phyloP scores from a whole-genome alignment of 208 protist species.

The Trypanosomatidae sp. region DNA sequence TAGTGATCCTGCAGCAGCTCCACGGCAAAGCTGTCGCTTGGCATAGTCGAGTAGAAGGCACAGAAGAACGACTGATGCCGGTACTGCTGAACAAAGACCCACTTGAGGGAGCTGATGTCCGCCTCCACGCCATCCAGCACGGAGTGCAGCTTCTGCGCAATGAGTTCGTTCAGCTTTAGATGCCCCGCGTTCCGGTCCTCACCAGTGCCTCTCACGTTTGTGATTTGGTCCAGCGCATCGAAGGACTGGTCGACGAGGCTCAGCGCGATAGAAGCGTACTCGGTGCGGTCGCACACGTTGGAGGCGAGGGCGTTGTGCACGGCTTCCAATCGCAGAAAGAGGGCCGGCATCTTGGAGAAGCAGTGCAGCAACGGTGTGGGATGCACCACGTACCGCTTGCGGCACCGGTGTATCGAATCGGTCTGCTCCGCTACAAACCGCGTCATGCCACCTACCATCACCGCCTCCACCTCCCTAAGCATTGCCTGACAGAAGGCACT shows the following conservation, averaged over 20 bases:
- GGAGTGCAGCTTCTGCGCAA: conserved; percentile 38
- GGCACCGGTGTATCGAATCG: conserved; percentile 73
- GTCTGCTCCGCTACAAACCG: conserved; percentile 85
- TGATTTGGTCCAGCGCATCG: conserved; percentile 72
- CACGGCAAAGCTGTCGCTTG: conserved; percentile 47
- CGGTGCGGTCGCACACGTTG: conserved; percentile 62
- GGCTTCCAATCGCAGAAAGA: conserved; percentile 71
- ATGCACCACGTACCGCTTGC: conserved; percentile 58
- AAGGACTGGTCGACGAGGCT: conserved; percentile 86
- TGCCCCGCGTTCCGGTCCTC: conserved; percentile 38
- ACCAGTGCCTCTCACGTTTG: conserved; percentile 46
- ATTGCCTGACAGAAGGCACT: conserved; percentile 74
- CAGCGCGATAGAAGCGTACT: conserved; percentile 70
- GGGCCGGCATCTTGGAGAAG: conserved; percentile 77
- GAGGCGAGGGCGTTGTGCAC: conserved; percentile 64
- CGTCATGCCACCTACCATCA: conserved; percentile 60
- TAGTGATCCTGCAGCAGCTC: conserved; percentile 70
- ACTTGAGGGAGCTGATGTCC: conserved; percentile 60
- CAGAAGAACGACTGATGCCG: conserved; percentile 92
- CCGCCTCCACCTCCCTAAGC: conserved; percentile 54
- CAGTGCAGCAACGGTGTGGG: conserved; percentile 80
- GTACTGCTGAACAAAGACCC: conserved; percentile 82
- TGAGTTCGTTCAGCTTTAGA: conserved; percentile 46
- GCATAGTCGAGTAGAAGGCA: conserved; percentile 70
- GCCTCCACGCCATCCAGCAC: conserved; percentile 51